Conservation (phyloP, 2,329 filamentous ascomycete genomes). For the Simplicillium sp. region DNA sequence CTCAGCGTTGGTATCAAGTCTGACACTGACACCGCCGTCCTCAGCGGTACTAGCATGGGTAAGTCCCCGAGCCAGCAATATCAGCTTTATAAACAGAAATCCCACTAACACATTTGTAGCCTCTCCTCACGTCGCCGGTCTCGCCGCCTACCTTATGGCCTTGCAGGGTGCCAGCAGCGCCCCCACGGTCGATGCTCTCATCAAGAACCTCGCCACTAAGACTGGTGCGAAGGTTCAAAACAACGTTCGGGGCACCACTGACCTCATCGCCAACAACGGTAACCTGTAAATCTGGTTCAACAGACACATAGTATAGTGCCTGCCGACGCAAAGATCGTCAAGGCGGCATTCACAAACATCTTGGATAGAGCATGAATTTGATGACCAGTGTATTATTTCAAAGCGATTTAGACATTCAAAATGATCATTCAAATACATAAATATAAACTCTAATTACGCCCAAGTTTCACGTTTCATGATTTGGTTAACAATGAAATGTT, state of each 20-base stretch:
- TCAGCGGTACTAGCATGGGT: constrained; percentile 52
- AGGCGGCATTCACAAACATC: neutral
- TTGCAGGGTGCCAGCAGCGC: constrained; percentile 37
- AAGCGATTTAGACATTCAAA: neutral
- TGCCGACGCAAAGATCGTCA: neutral
- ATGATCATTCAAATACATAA: too few relatives aligned
- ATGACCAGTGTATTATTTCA: neutral
- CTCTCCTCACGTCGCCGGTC: constrained; percentile 56
- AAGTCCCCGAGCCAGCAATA: constrained; percentile 8
- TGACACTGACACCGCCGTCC: constrained; percentile 30
- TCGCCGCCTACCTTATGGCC: constrained; percentile 58
- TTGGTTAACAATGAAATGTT: constrained; percentile 1
- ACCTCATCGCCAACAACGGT: constrained; percentile 49
- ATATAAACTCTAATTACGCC: neutral
- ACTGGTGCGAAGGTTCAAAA: constrained; percentile 32
- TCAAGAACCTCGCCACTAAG: constrained; percentile 41
- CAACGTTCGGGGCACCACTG: constrained; percentile 36
- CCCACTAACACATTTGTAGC: constrained; percentile 26
- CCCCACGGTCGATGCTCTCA: constrained; percentile 30
- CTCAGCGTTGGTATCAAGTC: constrained; percentile 41
- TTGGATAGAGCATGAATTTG: neutral
- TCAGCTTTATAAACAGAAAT: neutral
- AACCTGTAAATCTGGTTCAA: constrained; percentile 12
- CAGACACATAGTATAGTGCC: neutral
- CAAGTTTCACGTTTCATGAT: neutral